Conservation (phyloP, 805 yeast species). For the Pichia nanzhaoensis region DNA sequence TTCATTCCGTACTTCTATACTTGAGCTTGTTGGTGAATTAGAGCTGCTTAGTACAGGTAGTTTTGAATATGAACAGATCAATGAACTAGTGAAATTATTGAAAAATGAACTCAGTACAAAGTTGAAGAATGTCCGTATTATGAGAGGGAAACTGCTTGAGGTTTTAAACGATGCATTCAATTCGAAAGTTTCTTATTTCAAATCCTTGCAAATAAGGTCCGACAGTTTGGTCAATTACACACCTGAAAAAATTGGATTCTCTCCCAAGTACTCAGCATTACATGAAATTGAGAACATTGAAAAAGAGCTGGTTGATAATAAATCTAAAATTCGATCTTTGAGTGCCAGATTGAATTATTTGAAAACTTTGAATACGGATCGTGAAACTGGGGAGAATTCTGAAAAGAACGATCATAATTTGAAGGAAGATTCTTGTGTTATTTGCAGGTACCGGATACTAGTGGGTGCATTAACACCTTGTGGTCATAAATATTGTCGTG, state of each 20-base stretch:
- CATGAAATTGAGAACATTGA: conserved; percentile 14
- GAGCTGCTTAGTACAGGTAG: conserved; percentile 5
- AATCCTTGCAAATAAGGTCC: conserved; percentile 77
- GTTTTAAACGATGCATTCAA: conserved; percentile 64
- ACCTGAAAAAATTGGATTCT: conserved; percentile 19
- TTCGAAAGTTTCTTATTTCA: conserved; percentile 73
- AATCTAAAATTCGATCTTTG: conserved; percentile 13
- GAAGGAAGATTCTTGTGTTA: conserved; percentile 54
- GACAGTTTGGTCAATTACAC: conserved; percentile 63
- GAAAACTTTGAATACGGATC: conserved; percentile 29
- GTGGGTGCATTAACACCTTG: conserved; percentile 81
- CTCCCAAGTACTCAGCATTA: conserved; percentile 22
- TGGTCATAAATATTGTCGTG: conserved; percentile 87
- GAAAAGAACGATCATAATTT: conserved; percentile 23
- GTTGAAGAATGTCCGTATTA: conserved; percentile 32
- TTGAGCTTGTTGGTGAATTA: conserved; percentile 20
- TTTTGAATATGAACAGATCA: conserved; percentile 1
- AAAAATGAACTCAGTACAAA: conserved; percentile 37
- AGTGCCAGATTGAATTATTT: conserved; percentile 44
- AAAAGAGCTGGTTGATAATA: conserved; percentile 12
- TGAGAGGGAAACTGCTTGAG: conserved; percentile 44
- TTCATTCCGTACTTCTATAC: conserved; percentile 20
- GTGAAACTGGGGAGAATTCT: conserved; percentile 18
- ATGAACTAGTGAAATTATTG: conserved; percentile 10
- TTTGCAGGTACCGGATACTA: conserved; percentile 65